Conservation (phyloP, 495 filamentous ascomycete genomes). For the Jackrogersella multiformis region DNA sequence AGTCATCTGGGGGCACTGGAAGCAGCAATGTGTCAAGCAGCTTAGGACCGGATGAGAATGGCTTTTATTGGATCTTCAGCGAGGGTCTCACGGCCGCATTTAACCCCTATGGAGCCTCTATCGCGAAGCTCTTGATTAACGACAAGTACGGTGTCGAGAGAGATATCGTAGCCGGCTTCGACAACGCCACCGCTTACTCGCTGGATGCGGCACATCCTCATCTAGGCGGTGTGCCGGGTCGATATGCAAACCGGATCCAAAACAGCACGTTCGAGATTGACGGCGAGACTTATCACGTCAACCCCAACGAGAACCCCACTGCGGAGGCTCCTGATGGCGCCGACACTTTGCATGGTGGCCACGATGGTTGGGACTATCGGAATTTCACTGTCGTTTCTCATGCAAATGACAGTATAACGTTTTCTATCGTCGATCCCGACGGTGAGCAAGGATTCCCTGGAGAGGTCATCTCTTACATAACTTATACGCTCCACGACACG, state of each 20-base stretch:
- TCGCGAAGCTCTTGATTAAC: constrained; percentile 77
- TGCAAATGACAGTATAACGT: constrained; percentile 75
- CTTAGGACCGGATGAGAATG: constrained; percentile 54
- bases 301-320: constrained; percentile 74
- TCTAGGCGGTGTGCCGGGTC: constrained; percentile 79
- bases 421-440: constrained; percentile 76
- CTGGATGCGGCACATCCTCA: constrained; percentile 75
- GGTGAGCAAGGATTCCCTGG: constrained; percentile 82
- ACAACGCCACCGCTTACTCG: constrained; percentile 76
- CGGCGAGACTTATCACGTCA: constrained; percentile 68
- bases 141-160: constrained; percentile 70
- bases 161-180: constrained; percentile 81
- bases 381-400: constrained; percentile 81
- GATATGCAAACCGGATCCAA: constrained; percentile 89
- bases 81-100: constrained; percentile 77
- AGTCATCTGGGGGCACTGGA: constrained; percentile 25
- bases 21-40: constrained; percentile 28
- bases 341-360: constrained; percentile 85
- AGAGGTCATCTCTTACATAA: constrained; percentile 79
- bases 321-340: constrained; percentile 56
- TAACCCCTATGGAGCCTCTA: constrained; percentile 80
- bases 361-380: constrained; percentile 80
- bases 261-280: constrained; percentile 82
- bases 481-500: constrained; percentile 65
- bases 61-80: constrained; percentile 77